Conservation (phyloP, 805 yeast species). For the Limtongia smithiae region DNA sequence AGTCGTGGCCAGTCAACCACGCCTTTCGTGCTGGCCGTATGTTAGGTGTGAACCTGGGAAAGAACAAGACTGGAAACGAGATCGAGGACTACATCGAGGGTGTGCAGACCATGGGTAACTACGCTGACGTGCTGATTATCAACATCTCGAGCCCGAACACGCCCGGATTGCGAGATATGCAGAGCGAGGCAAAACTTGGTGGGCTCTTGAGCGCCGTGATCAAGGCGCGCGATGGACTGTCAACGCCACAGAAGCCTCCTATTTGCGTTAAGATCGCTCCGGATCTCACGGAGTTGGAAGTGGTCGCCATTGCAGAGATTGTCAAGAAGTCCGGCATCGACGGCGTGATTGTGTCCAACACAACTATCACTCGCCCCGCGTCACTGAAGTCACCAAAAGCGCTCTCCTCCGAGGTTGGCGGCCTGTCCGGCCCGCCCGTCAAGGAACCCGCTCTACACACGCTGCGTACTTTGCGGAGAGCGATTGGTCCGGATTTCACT, state of each 20-base stretch:
- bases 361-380: slow-evolving; percentile 79
- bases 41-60: slow-evolving; percentile 83
- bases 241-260: slow-evolving; percentile 57
- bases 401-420: slow-evolving; percentile 66
- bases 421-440: slow-evolving; percentile 88
- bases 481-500: slow-evolving; percentile 70
- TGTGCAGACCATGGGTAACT: slow-evolving; percentile 72
- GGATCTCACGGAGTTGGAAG: slow-evolving; percentile 76
- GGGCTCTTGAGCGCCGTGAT: slow-evolving; percentile 59
- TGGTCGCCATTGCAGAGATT: slow-evolving; percentile 74
- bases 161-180: slow-evolving; percentile 87
- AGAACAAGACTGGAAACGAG: slow-evolving; percentile 89
- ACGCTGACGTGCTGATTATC: slow-evolving; percentile 83
- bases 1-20: slow-evolving; percentile 27
- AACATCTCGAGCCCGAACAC: slow-evolving; percentile 96
- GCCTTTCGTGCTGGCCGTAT: slow-evolving; percentile 63
- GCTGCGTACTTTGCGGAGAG: slow-evolving; percentile 63
- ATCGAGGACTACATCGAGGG: slow-evolving; percentile 81
- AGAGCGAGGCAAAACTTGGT: slow-evolving; percentile 69
- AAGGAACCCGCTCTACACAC: slow-evolving; percentile 76
- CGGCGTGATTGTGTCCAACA: slow-evolving; percentile 89
- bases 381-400: slow-evolving; percentile 50
- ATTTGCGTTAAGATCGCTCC: slow-evolving; percentile 91
- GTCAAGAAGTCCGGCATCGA: slow-evolving; percentile 76
- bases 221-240: slow-evolving; percentile 56